These are phyloP conservation scores for Aphelidium insulamus DNA, from an alignment of 371 early-diverging fungal species.

Conservation along the genomic window DNA sequence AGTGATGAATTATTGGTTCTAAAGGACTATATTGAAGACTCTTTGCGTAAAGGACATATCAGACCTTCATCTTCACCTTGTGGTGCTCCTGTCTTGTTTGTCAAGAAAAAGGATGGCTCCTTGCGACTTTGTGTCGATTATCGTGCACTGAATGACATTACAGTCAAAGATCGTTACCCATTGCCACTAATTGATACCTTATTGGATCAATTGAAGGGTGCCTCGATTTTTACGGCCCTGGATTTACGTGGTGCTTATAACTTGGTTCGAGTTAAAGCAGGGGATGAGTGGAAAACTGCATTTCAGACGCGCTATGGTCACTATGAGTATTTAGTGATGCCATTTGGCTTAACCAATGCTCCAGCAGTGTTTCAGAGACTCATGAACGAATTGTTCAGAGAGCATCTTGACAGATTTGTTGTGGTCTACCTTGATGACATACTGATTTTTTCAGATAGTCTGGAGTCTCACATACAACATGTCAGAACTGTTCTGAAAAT, in stretches of 20 bases:
- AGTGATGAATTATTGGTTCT: conserved; percentile 10
- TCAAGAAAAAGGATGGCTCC: conserved; percentile 13
- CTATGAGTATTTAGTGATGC: conserved; percentile 12
- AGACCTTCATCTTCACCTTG: conserved; percentile 10
- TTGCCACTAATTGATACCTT: conserved; percentile 12
- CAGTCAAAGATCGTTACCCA: conserved; percentile 14
- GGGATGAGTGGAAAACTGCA: conserved; percentile 10
- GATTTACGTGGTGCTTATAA: conserved; percentile 8
- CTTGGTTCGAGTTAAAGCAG: conserved; percentile 2
- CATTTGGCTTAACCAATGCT: conserved; percentile 15
- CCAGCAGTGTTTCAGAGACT: conserved; percentile 14
- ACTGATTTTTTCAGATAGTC: conserved; percentile 9
- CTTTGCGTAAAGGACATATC: conserved; percentile 7
- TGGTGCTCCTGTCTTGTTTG: conserved; percentile 14
- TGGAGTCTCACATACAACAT: conserved; percentile 8
- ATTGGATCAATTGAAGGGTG: conserved; percentile 6
- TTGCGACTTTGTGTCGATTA: conserved; percentile 21
- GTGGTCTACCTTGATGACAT: conserved; percentile 16
- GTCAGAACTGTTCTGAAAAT: conserved; percentile 8
- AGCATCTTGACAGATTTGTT: conserved; percentile 5
- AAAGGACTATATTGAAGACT: conserved; percentile 9
- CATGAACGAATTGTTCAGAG: conserved; percentile 10
- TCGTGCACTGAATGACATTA: conserved; percentile 17
- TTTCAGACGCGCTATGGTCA: conserved; percentile 8
- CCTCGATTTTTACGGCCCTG: conserved; percentile 7